Conservation (phyloP, 1,284 basidiomycete species). For the Sporisorium iseilematis-ciliati region DNA sequence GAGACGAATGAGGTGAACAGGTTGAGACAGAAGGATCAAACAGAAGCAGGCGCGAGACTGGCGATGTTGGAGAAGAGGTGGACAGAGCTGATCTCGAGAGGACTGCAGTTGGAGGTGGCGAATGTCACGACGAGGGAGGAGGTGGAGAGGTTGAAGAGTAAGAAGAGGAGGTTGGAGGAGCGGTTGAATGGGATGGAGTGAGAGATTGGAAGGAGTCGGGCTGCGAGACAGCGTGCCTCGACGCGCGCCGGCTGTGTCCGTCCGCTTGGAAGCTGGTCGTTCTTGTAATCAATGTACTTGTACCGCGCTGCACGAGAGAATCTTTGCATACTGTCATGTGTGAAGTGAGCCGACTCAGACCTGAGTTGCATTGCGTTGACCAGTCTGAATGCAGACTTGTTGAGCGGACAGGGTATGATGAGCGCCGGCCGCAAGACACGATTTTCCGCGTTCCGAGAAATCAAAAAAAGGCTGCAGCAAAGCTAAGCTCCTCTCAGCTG, state of each 20-base stretch:
- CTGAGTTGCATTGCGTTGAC: no score
- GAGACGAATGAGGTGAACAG: slow-evolving; percentile 57
- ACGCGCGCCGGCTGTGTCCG: not conserved
- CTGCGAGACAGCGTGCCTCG: not conserved
- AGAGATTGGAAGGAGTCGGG: no score
- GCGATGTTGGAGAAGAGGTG: slow-evolving; percentile 84
- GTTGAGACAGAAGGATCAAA: slow-evolving; percentile 72
- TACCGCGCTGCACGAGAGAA: no score
- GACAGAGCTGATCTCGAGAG: slow-evolving; percentile 87
- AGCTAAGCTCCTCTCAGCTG: not conserved
- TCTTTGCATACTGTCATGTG: no score
- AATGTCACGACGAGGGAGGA: slow-evolving; percentile 84
- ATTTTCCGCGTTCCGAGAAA: slow-evolving; percentile 37
- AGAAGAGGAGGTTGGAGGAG: slow-evolving; percentile 31
- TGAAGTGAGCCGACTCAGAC: no score
- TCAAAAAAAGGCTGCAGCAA: not conserved
- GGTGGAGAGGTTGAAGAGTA: slow-evolving; percentile 69
- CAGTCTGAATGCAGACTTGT: slow-evolving; percentile 1
- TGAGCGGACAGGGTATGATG: not conserved
- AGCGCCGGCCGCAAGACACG: not conserved
- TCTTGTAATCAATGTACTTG: no score
- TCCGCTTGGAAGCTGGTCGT: no score
- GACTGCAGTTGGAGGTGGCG: slow-evolving; percentile 91
- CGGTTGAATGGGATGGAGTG: slow-evolving; percentile 26
- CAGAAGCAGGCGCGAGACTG: slow-evolving; percentile 80